Evolutionary conservation across 352 stramenopile species (phyloP), one percentile per base, ranked within the genome.

Genomic region (Phytophthora fragariae): DNA sequence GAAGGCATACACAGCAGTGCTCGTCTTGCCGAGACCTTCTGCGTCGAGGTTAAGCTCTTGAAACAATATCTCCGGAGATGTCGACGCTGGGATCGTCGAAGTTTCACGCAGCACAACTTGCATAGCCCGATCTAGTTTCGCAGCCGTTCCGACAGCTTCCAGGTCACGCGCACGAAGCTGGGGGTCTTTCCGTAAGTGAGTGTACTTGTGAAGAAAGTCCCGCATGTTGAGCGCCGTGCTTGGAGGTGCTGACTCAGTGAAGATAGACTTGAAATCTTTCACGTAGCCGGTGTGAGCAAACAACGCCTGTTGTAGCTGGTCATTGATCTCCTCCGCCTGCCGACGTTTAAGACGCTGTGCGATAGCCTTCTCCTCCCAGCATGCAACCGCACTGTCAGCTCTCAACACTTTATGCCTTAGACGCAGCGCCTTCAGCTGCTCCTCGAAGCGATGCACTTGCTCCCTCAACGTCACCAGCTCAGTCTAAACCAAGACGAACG

Each of bases 151-250:
- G 21, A 81, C 53, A 2, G 56, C 35, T 60, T 77, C 71, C 10
- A 75, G 72, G 53, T 88, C 81, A 8, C 76, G 78, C 37, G 65
- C 44, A 17, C 78, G 78, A n/a, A 71, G 70, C 5, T 72, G 52
- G 1, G 68, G 64, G 8, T 76, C 70, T 15, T 59, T 69, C 2
- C 78, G 72, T 11, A 88, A 72, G 24, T 70, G 68, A 9, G 74
- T 79, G 75, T 85, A 83, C 49, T 67, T 78, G 72, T 89, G 81
- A 29, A 89, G 70, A 21, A 81, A 67, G 33, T 81, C 64, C 15
- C 65, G 77, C 72, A 85, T 71, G 67, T 85, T 82, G 27, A 86
- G 72, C 19, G 81, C 71, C 35, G 54, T 19, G 54, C 55, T 72
- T 11, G 68, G 46, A 69, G 62, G 57, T 58, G 68, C 57, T 6